These are phyloP conservation scores for Leptosphaerulina australis DNA, from an alignment of 2,329 filamentous ascomycete genomes.

Conservation along the genomic window DNA sequence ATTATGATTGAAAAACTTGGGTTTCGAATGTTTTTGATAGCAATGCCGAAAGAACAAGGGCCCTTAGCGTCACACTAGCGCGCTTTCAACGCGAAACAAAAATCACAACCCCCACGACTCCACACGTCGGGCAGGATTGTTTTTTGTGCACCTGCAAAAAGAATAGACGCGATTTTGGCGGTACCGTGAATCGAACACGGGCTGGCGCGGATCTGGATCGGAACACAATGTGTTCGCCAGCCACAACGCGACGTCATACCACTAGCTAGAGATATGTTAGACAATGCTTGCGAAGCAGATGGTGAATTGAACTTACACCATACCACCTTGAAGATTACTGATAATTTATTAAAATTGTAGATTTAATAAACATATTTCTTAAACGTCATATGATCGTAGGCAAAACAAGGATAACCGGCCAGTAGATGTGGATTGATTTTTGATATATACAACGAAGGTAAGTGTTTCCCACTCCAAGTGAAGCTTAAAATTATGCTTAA, in stretches of 20 bases:
- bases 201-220: conserved; percentile 46
- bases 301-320: conserved; percentile 28
- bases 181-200: conserved; percentile 45
- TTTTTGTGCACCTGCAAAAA: not conserved
- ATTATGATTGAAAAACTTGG: not conserved
- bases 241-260: conserved; percentile 51
- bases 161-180: conserved; percentile 20
- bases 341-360: conserved; percentile 11
- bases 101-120: not conserved
- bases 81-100: not conserved
- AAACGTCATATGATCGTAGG: too few relatives aligned
- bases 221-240: conserved; percentile 31
- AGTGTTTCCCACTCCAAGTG: not conserved
- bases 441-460: conserved; percentile 14
- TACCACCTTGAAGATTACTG: conserved; percentile 37
- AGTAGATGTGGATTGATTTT: not conserved
- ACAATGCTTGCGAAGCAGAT: not conserved
- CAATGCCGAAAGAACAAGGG: not conserved
- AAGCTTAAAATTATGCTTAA: conserved; percentile 17
- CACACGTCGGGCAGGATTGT: not conserved
- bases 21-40: not conserved
- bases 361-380: not conserved
- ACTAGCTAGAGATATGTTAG: conserved; percentile 30
- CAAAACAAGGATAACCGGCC: too few relatives aligned
- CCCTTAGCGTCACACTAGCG: too few relatives aligned